Percentiles rank a stretch among this genome's conserved stretches.
These are phyloP conservation scores for Arthrobotrys iridis DNA, from an alignment of 2,329 filamentous ascomycete genomes.

Conservation along the genomic window DNA sequence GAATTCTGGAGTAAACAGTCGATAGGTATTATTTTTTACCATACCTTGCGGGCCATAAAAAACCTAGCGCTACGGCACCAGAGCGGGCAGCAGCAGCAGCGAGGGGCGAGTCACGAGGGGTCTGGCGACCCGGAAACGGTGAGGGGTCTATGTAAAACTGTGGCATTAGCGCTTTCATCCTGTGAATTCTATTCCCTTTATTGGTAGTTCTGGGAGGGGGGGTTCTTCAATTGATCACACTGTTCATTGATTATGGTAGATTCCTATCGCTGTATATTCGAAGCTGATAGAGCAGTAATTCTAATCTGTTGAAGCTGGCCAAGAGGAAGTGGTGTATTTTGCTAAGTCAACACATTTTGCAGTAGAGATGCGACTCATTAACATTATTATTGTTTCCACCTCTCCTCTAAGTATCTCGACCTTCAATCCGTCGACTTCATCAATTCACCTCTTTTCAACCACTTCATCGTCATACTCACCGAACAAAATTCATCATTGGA, in stretches of 20 bases:
- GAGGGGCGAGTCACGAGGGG: background rate
- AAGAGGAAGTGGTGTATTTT: constrained; percentile 17
- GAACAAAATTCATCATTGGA: no score
- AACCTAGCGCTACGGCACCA: background rate
- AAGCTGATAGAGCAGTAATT: background rate
- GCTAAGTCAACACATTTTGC: constrained; percentile 11
- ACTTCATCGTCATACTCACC: no score
- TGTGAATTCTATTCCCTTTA: constrained; percentile 6
- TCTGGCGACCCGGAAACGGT: background rate
- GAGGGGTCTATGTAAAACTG: constrained; percentile 26
- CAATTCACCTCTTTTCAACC: background rate
- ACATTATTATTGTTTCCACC: background rate
- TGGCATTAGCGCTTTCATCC: constrained; percentile 42
- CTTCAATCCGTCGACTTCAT: background rate
- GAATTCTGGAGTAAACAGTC: background rate
- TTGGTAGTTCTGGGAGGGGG: background rate
- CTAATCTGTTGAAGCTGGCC: background rate
- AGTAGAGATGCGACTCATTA: background rate
- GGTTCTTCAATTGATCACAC: constrained; percentile 38
- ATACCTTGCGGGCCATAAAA: background rate
- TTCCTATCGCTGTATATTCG: background rate
- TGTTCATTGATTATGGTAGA: constrained; percentile 12
- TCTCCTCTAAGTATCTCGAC: background rate
- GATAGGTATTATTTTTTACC: background rate
- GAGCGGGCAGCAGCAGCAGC: background rate